phyloP scores from a whole-genome alignment of 768 basidiomycete genomes.

The Tephrocybe sp. region DNA sequence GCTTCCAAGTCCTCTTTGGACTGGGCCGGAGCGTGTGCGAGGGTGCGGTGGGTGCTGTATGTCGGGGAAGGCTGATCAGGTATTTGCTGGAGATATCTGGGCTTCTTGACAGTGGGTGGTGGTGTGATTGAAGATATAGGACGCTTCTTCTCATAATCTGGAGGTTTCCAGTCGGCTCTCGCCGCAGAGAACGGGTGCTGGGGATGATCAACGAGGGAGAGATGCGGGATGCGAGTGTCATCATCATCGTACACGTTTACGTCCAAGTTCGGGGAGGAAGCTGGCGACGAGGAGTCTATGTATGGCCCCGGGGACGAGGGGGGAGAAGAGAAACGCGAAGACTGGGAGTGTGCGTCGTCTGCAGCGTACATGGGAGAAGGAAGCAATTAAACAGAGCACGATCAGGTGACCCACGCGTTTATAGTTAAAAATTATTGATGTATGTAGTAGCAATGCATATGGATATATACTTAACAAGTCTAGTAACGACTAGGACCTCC shows the following conservation, averaged over 20 bases:
- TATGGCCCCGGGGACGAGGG: slow-evolving; percentile 43
- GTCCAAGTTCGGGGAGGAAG: slow-evolving; percentile 27
- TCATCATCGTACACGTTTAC: slow-evolving; percentile 10
- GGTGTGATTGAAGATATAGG: slow-evolving; percentile 15
- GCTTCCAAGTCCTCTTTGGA: slow-evolving; percentile 30
- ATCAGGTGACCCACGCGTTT: slow-evolving; percentile 20
- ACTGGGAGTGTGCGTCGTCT: slow-evolving; percentile 4
- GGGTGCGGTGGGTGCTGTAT: not conserved
- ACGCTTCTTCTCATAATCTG: slow-evolving; percentile 41
- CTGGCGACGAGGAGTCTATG: slow-evolving; percentile 27
- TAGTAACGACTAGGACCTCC: too few relatives aligned
- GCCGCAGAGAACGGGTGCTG: slow-evolving; percentile 52
- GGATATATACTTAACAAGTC: too few relatives aligned
- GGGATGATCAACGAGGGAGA: slow-evolving; percentile 36
- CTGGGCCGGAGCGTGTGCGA: not conserved
- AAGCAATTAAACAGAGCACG: slow-evolving; percentile 10
- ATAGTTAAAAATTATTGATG: too few relatives aligned
- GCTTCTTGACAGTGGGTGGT: slow-evolving; percentile 11
- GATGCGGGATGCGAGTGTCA: slow-evolving; percentile 14
- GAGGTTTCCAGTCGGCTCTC: slow-evolving; percentile 40
- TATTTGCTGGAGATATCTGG: slow-evolving; percentile 15
- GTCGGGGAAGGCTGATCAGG: slow-evolving; percentile 3
- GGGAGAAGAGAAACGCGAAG: slow-evolving; percentile 47
- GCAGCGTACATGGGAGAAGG: slow-evolving; percentile 14
- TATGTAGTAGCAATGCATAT: too few relatives aligned